A percentile compares a stretch with the other conserved stretches of the same genome.
phyloP scores from a whole-genome alignment of 2,329 filamentous ascomycete genomes.

The Ophiosphaerella herpotricha region DNA sequence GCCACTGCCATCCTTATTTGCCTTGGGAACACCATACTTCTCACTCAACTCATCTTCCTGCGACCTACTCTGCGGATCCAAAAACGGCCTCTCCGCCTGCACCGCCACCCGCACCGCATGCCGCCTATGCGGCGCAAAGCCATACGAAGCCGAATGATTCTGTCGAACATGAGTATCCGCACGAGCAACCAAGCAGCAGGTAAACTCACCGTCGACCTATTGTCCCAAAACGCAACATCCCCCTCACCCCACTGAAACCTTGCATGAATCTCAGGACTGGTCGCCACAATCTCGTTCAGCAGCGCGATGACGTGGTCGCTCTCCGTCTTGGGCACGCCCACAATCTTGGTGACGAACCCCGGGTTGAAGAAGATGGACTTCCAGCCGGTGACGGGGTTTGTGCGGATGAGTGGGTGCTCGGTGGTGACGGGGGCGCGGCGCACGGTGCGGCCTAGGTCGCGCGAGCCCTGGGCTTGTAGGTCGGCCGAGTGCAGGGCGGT shows the following conservation, averaged over 20 bases:
- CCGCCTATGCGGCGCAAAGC: constrained; percentile 61
- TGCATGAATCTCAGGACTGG: constrained; percentile 70
- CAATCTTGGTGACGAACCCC: constrained; percentile 62
- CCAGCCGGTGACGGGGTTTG: constrained; percentile 66
- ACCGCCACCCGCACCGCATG: constrained; percentile 58
- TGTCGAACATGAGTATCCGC: background rate
- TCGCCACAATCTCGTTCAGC: constrained; percentile 60
- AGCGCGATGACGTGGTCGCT: constrained; percentile 57
- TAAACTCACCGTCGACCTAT: constrained; percentile 56
- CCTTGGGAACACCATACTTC: constrained; percentile 54
- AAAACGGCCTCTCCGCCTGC: constrained; percentile 54
- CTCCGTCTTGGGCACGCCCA: constrained; percentile 63
- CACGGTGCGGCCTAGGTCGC: constrained; percentile 56
- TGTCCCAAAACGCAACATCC: constrained; percentile 73
- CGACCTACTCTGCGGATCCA: constrained; percentile 52
- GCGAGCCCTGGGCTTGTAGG: constrained; percentile 58
- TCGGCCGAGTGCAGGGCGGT: constrained; percentile 61
- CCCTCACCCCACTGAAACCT: constrained; percentile 67
- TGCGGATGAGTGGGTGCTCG: constrained; percentile 62
- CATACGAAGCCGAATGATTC: constrained; percentile 62
- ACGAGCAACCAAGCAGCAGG: background rate
- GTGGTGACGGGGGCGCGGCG: constrained; percentile 59
- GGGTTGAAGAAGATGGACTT: constrained; percentile 65
- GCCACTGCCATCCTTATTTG: constrained; percentile 61
- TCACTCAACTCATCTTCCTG: constrained; percentile 60